Evolutionary conservation across 2,329 filamentous ascomycete species (phyloP).

Genomic region (Aspergillus brasiliensis): DNA sequence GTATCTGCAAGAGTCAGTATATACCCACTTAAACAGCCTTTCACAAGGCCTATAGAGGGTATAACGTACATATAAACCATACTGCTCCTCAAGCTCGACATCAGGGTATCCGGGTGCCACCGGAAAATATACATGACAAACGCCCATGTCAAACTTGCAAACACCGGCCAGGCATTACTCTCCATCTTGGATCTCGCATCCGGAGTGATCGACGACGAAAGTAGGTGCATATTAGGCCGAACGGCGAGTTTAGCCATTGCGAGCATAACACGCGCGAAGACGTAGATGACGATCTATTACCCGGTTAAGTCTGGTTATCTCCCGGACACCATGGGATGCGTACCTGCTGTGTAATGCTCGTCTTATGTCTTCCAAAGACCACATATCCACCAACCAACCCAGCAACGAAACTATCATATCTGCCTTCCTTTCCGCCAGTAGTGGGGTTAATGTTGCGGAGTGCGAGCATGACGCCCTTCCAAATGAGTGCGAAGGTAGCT

Average conservation of each 20-base stretch:
- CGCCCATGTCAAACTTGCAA: slow-evolving; percentile 89
- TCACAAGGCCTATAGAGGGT: not conserved
- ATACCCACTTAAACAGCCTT: not conserved
- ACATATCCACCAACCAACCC: slow-evolving; percentile 88
- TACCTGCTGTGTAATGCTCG: slow-evolving; percentile 77
- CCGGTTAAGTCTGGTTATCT: not conserved
- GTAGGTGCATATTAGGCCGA: slow-evolving; percentile 55
- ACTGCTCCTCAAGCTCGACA: slow-evolving; percentile 86
- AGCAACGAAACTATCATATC: slow-evolving; percentile 81
- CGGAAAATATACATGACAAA: slow-evolving; percentile 94
- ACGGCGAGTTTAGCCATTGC: slow-evolving; percentile 82
- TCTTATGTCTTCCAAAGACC: slow-evolving; percentile 82
- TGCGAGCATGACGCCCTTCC: slow-evolving; percentile 79
- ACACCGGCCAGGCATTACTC: slow-evolving; percentile 84
- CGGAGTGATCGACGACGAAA: slow-evolving; percentile 47
- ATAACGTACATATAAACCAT: slow-evolving; percentile 92
- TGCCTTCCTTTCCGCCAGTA: slow-evolving; percentile 60
- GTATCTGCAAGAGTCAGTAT: slow-evolving; percentile 51
- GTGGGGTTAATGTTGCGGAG: slow-evolving; percentile 61
- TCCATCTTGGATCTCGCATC: slow-evolving; percentile 55
- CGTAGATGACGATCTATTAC: slow-evolving; percentile 86
- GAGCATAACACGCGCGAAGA: slow-evolving; percentile 88
- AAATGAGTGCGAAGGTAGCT: slow-evolving; percentile 85
- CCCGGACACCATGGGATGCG: not conserved
- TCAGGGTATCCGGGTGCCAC: slow-evolving; percentile 86